Conservation (phyloP, 768 basidiomycete genomes). For the Kondoa subrosea region DNA sequence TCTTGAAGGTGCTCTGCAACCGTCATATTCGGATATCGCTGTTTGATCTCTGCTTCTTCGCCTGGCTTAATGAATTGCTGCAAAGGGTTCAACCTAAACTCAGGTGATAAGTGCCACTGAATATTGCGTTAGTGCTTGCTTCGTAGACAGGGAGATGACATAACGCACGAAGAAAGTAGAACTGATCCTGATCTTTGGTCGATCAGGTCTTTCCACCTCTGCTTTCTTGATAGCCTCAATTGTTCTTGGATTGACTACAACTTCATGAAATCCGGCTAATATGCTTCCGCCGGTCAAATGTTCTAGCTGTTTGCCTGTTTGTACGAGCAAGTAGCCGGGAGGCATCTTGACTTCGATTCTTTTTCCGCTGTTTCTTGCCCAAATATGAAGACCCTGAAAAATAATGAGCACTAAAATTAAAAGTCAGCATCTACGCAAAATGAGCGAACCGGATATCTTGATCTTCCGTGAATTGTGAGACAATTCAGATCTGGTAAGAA, state of each 20-base stretch:
- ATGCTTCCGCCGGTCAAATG: slow-evolving; percentile 44
- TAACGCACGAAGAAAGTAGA: slow-evolving; percentile 41
- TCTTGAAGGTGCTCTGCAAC: not conserved
- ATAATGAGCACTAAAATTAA: slow-evolving; percentile 49
- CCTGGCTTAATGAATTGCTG: not conserved
- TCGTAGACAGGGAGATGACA: not conserved
- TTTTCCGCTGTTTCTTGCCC: slow-evolving; percentile 86
- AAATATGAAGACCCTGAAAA: slow-evolving; percentile 80
- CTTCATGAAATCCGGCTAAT: slow-evolving; percentile 87
- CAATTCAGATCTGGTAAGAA: slow-evolving; percentile 56
- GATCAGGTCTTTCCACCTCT: slow-evolving; percentile 44
- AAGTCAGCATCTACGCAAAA: too few relatives aligned
- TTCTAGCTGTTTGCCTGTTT: slow-evolving; percentile 90
- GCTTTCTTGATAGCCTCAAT: slow-evolving; percentile 51
- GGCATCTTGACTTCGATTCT: slow-evolving; percentile 77
- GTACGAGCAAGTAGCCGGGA: slow-evolving; percentile 65
- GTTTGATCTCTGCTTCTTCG: not conserved
- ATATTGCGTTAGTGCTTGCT: not conserved
- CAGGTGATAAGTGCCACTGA: slow-evolving; percentile 2
- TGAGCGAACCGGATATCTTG: not conserved
- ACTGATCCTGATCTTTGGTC: slow-evolving; percentile 87
- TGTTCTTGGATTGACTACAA: slow-evolving; percentile 71
- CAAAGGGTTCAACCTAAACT: not conserved
- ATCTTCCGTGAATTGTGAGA: slow-evolving; percentile 60
- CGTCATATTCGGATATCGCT: not conserved